Percentiles rank a stretch among this genome's conserved stretches.
Evolutionary conservation across 805 yeast genomes (phyloP).

Genomic region (Ogataea neopini): DNA sequence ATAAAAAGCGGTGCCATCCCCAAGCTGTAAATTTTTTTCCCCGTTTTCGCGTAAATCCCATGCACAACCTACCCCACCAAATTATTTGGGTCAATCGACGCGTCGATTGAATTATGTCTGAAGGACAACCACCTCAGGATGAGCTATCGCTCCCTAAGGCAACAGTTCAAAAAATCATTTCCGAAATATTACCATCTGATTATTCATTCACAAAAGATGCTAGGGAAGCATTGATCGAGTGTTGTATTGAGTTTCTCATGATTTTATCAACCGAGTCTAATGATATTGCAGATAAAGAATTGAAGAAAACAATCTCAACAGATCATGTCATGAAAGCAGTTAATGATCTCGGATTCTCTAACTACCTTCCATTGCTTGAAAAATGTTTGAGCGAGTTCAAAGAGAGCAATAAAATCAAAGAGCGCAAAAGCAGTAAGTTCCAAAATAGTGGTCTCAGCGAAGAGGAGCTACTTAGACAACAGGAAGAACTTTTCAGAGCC

Average conservation of each 20-base stretch:
- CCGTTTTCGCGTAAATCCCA: constrained; percentile 3
- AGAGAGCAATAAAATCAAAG: constrained; percentile 84
- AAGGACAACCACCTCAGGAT: constrained; percentile 28
- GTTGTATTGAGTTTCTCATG: constrained; percentile 95
- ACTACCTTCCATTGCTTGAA: constrained; percentile 79
- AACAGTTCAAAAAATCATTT: constrained; percentile 91
- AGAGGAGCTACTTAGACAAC: constrained; percentile 88
- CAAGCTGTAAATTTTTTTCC: background rate
- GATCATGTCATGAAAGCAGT: constrained; percentile 94
- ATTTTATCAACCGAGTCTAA: constrained; percentile 89
- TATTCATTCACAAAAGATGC: constrained; percentile 89
- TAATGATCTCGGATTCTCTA: constrained; percentile 81
- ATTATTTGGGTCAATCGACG: constrained; percentile 1
- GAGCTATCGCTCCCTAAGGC: constrained; percentile 54
- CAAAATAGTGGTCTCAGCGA: constrained; percentile 90
- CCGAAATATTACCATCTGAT: constrained; percentile 88
- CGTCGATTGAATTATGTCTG: constrained; percentile 22
- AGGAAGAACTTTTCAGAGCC: constrained; percentile 82
- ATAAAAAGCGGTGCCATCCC: constrained; percentile 12
- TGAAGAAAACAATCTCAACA: constrained; percentile 93
- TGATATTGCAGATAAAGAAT: constrained; percentile 94
- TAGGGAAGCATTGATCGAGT: constrained; percentile 91
- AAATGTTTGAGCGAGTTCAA: constrained; percentile 83
- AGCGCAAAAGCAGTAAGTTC: constrained; percentile 87
- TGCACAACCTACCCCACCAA: constrained; percentile 8